phyloP scores from a whole-genome alignment of 1,139 yeast species.

The Candida tetrigidarum region DNA sequence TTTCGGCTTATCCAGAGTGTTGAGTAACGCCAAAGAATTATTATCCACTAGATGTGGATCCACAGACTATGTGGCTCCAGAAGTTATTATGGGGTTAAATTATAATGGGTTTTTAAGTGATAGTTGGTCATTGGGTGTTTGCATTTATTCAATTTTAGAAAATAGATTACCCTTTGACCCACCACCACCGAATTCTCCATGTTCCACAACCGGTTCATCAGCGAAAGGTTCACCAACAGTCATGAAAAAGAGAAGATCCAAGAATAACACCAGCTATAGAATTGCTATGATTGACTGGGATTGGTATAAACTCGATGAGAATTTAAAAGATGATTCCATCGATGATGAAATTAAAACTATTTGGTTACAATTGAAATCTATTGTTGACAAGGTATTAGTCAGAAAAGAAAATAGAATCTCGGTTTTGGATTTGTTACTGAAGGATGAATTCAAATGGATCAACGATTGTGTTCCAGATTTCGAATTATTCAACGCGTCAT shows the following conservation, averaged over 20 bases:
- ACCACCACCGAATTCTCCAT: conserved; percentile 20
- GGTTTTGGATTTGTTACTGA: conserved; percentile 19
- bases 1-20: conserved; percentile 80
- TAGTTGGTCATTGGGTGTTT: conserved; percentile 93
- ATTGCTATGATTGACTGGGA: conserved; percentile 94
- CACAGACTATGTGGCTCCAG: conserved; percentile 95
- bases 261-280: conserved; percentile 75
- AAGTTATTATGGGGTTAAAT: conserved; percentile 82
- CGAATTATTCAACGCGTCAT: conserved; percentile 10
- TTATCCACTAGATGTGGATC: conserved; percentile 92
- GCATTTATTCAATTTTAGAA: conserved; percentile 82
- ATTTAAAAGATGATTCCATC: conserved; percentile 10
- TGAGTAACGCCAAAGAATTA: conserved; percentile 61
- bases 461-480: conserved; percentile 20
- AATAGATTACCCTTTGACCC: conserved; percentile 85
- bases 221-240: conserved; percentile 49
- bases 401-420: conserved; percentile 40
- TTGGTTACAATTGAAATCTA: conserved; percentile 28
- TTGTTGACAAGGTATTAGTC: conserved; percentile 42
- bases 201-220: conserved; percentile 11
- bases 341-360: conserved; percentile 25
- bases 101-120: conserved; percentile 92
- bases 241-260: conserved; percentile 51
- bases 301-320: conserved; percentile 53
- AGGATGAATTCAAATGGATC: conserved; percentile 26